Percentiles rank a stretch among this genome's conserved stretches.
Conservation (phyloP, 192 early-diverging fungal species). For the Geosiphon pyriformis region DNA sequence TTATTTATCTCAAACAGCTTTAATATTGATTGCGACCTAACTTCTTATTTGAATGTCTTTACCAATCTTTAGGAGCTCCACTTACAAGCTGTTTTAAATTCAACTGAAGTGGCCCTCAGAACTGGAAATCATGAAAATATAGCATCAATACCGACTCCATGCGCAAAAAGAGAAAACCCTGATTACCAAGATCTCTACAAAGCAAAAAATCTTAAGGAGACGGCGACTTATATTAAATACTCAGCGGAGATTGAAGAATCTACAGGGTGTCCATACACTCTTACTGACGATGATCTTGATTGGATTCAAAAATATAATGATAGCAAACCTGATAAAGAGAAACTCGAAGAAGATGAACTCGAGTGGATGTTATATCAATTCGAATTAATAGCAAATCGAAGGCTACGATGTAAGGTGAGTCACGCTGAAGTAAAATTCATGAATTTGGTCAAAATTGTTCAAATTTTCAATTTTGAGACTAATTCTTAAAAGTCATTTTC, state of each 20-base stretch:
- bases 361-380: conserved; percentile 72
- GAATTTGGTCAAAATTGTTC: background rate
- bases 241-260: conserved; percentile 83
- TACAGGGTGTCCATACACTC: conserved; percentile 80
- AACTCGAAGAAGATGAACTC: conserved; percentile 52
- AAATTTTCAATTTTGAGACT: background rate
- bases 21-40: too few species aligned
- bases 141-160: conserved; percentile 85
- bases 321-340: conserved; percentile 27
- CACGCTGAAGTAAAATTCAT: background rate
- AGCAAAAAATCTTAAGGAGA: conserved; percentile 57
- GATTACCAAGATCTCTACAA: conserved; percentile 70
- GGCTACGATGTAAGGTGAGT: background rate
- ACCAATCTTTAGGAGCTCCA: conserved; percentile 89
- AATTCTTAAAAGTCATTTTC: background rate
- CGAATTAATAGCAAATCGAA: conserved; percentile 41
- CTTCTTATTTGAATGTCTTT: too few species aligned
- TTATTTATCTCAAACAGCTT: too few species aligned
- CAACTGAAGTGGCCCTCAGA: conserved; percentile 60
- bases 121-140: conserved; percentile 53
- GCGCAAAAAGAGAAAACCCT: conserved; percentile 67
- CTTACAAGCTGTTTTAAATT: conserved; percentile 84
- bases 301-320: conserved; percentile 56
- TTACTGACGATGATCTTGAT: conserved; percentile 79
- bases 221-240: conserved; percentile 78